phyloP scores from a whole-genome alignment of 306 rosid genomes.

The Sicyos baderoa region DNA sequence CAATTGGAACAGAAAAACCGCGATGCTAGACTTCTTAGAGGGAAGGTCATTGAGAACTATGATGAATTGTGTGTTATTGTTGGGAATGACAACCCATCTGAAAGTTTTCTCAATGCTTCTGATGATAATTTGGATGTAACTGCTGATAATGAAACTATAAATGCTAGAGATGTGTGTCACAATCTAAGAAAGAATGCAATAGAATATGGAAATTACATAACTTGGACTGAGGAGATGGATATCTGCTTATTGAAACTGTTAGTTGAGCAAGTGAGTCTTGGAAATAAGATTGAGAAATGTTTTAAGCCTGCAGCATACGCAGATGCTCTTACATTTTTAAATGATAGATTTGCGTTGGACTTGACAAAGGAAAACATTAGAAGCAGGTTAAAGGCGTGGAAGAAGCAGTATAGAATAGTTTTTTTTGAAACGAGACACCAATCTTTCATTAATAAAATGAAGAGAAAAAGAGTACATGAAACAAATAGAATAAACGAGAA shows the following conservation, averaged over 20 bases:
- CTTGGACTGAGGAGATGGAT: slow-evolving; percentile 55
- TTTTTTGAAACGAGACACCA: no score
- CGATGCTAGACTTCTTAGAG: slow-evolving; percentile 44
- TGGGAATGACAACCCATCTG: slow-evolving; percentile 38
- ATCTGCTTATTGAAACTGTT: slow-evolving; percentile 37
- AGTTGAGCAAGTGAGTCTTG: slow-evolving; percentile 40
- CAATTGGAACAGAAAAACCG: slow-evolving; percentile 34
- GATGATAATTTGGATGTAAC: slow-evolving; percentile 28
- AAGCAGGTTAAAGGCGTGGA: slow-evolving; percentile 42
- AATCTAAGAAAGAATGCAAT: slow-evolving; percentile 25
- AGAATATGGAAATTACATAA: slow-evolving; percentile 28
- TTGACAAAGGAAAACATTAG: slow-evolving; percentile 37
- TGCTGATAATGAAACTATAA: slow-evolving; percentile 29
- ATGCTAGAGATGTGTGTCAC: slow-evolving; percentile 28
- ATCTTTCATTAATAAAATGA: no score
- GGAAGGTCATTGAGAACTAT: slow-evolving; percentile 39
- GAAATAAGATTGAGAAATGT: slow-evolving; percentile 43
- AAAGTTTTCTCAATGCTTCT: slow-evolving; percentile 23
- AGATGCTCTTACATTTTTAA: slow-evolving; percentile 32
- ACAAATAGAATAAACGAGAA: no score
- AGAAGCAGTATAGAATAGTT: slow-evolving; percentile 33
- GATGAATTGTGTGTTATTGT: slow-evolving; percentile 38
- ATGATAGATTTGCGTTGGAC: slow-evolving; percentile 40
- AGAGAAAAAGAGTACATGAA: no score
- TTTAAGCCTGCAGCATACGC: slow-evolving; percentile 41